Evolutionary conservation across 306 rosid genomes (phyloP), one percentile per base, ranked within the genome.

Genomic region (Leucaena leucocephala): DNA sequence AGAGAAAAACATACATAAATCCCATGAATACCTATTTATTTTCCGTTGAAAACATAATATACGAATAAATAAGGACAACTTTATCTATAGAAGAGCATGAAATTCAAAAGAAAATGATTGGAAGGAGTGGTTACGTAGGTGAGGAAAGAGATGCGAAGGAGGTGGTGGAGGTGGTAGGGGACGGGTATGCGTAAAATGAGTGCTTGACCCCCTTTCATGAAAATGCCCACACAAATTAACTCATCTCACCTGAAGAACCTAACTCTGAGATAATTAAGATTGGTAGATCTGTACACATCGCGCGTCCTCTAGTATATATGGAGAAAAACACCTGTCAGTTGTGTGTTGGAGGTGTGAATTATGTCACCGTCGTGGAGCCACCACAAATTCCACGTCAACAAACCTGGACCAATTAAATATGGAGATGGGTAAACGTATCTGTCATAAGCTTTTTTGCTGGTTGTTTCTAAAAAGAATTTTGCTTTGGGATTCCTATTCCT

Each of bases 281-380:
- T n/a, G n/a, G n/a, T 54, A 6, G 27, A 54, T 54, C 11, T 17
- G 7, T 54, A 6, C 27, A 6, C 59, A 54, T 17, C 1, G n/a
- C n/a, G n/a, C n/a, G 27, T 27, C 10, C 3, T 17, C 11, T 55
- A 7, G 10, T 3, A 27, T 27, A 27, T 27, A 21, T 19, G 22
- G 22, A 55, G 14, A 67, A 67, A 0, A 40, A 67, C 36, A 67
- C n/a, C 42, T 78, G 79, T 78, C 80, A 36, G 21, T 59, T 27
- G 71, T 59, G 39, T 76, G 21, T 22, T 57, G 77, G 36, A 42
- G 34, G 9, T 63, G 16, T 62, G 79, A 8, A 55, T 7, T 55
- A 17, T 52, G 80, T 57, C 74, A 58, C 76, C 73, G 68, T 75
- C 58, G 61, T 85, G 72, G 61, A 42, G 84, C 74, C 80, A 82